Evolutionary conservation across 2,329 filamentous ascomycete species (phyloP).

Genomic region (Aspergillus ibericus): DNA sequence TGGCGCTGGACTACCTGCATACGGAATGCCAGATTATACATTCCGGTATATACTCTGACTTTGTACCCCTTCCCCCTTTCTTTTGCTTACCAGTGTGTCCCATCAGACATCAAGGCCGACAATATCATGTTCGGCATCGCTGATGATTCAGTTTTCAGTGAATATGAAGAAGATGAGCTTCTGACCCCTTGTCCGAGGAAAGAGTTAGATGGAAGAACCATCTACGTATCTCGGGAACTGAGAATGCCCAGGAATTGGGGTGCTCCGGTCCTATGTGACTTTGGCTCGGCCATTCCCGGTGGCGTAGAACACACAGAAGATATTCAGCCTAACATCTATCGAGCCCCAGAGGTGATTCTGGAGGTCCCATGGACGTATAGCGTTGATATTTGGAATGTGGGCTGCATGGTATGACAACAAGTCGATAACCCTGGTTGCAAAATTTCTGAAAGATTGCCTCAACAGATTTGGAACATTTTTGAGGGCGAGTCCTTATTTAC

Average conservation of each 20-base stretch:
- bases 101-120: constrained; percentile 47
- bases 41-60: constrained; percentile 38
- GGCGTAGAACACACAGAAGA: constrained; percentile 32
- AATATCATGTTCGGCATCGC: constrained; percentile 49
- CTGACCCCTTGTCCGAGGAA: constrained; percentile 46
- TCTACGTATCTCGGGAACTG: constrained; percentile 49
- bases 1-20: constrained; percentile 50
- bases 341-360: constrained; percentile 51
- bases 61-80: too few species aligned
- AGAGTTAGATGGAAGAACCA: constrained; percentile 38
- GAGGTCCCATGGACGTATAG: constrained; percentile 47
- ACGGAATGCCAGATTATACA: constrained; percentile 49
- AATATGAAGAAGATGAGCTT: constrained; percentile 45
- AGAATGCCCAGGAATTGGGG: constrained; percentile 33
- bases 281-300: constrained; percentile 48
- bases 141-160: constrained; percentile 42
- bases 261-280: constrained; percentile 49
- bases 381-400: constrained; percentile 56
- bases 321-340: constrained; percentile 37
- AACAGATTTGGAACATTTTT: constrained; percentile 53
- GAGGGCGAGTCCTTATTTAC: constrained; percentile 50
- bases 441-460: constrained; percentile 7
- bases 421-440: constrained; percentile 1
- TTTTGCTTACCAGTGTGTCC: too few species aligned
- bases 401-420: constrained; percentile 47